phyloP scores from a whole-genome alignment of 163 green algal species.

The Volvox carteri region DNA sequence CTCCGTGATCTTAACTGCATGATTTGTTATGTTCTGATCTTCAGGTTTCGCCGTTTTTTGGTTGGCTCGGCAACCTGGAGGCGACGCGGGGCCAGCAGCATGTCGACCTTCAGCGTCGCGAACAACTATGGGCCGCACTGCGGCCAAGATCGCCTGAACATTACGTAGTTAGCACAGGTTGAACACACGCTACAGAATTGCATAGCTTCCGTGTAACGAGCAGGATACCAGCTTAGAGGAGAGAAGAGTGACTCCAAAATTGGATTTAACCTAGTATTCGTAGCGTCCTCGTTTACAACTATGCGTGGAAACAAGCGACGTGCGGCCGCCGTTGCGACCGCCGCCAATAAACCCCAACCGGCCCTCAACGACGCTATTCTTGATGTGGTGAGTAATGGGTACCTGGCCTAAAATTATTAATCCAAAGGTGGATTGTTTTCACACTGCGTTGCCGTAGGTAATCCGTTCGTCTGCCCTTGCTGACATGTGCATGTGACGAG shows the following conservation, averaged over 20 bases:
- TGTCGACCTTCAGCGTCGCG: neutral
- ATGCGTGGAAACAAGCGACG: conserved; percentile 29
- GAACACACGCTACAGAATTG: neutral
- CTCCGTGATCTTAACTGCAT: neutral
- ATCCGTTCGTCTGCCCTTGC: neutral
- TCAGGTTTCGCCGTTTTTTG: neutral
- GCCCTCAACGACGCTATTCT: neutral
- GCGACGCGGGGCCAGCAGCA: neutral
- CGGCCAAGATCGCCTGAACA: conserved; percentile 1
- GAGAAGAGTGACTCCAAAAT: neutral
- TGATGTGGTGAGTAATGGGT: conserved; percentile 40
- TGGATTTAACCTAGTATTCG: neutral
- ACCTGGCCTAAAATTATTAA: too few relatives aligned
- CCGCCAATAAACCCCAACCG: neutral
- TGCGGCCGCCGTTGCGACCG: neutral
- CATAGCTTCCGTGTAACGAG: neutral
- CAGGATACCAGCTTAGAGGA: neutral
- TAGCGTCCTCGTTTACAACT: neutral
- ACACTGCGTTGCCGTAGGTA: too few relatives aligned
- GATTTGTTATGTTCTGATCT: neutral
- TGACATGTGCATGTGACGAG: neutral
- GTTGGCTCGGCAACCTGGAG: conserved; percentile 14
- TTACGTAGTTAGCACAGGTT: conserved; percentile 12
- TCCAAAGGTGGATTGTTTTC: too few relatives aligned
- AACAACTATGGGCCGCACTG: neutral